Evolutionary conservation across 352 stramenopile species (phyloP), one percentile per base, ranked within the genome.

Genomic region (Nothophytophthora sp.): DNA sequence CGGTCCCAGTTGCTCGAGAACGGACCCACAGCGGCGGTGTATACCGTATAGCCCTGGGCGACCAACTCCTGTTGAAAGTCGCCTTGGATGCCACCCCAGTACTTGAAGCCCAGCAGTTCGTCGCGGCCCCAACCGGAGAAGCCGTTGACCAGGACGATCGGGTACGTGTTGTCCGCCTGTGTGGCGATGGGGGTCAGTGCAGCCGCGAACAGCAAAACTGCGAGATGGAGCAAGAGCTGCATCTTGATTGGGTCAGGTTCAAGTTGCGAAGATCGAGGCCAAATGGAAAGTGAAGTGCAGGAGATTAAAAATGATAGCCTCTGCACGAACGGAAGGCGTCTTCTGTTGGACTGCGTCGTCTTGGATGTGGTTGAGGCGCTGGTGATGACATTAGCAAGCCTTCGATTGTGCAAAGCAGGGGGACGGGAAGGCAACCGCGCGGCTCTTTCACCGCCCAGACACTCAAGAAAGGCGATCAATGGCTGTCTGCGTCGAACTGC

Each of bases 1-100:
- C 78, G 75, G 42, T 90, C 75, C 70, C 75, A 84, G 35, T 86
- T 82, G 45, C 72, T 85, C 18, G 72, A 51, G 48, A 88, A 70
- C 16, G 74, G 72, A 36, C 77, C 74, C 29, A 88, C 58, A 3
- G 55, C 51, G n/a, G 73, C 74, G 18, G 67, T 80, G 63, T 77
- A 73, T 1, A 85, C 75, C 12, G 65, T 61, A 43, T 80, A 76
- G 5, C 76, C 76, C 49, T 74, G 38, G 8, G 37, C 53, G 4
- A 25, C 60, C 11, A 87, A 70, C 18, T 79, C 46, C 12, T 69
- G 39, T 47, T 70, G 44, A 25, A 78, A 69, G 24, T 86, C 71
- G 11, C 70, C 64, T 52, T 83, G 67, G 13, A 73, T 65, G 15
- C 55, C 55, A 16, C 67, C 76, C 72, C 72, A 87, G 53, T 86